Percentiles rank a stretch among this genome's conserved stretches.
Conservation (phyloP, 805 yeast species). For the Lachancea nothofagi region DNA sequence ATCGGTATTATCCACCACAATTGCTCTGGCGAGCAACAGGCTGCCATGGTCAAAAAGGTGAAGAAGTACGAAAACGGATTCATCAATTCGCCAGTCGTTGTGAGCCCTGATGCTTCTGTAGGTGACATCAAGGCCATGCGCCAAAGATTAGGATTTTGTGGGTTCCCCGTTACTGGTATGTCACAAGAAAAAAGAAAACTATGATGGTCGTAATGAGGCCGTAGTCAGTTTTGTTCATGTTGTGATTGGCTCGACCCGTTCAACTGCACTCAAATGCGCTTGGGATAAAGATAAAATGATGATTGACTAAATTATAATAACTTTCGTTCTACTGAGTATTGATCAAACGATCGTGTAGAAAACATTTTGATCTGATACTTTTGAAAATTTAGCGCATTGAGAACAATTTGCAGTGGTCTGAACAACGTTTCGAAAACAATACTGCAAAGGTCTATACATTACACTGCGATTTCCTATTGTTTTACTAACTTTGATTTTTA, state of each 20-base stretch:
- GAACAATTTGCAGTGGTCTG: too few species aligned
- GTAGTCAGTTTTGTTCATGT: not conserved
- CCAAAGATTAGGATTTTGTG: conserved; percentile 78
- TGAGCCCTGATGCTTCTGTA: conserved; percentile 70
- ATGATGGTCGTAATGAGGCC: too few species aligned
- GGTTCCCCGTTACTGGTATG: conserved; percentile 99
- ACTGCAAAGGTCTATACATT: too few species aligned
- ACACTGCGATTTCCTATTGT: not conserved
- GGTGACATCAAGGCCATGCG: conserved; percentile 73
- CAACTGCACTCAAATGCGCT: not conserved
- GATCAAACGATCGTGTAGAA: conserved; percentile 98
- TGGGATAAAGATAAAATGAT: conserved; percentile 38
- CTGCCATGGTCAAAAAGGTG: conserved; percentile 95
- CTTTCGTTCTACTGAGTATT: conserved; percentile 99
- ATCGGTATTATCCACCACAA: conserved; percentile 98
- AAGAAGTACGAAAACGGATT: conserved; percentile 97
- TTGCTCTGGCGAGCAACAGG: conserved; percentile 95
- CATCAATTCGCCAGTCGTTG: conserved; percentile 88
- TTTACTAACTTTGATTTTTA: conserved; percentile 34
- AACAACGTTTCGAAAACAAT: too few species aligned
- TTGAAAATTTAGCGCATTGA: conserved; percentile 1
- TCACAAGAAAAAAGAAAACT: conserved; percentile 23
- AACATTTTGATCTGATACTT: conserved; percentile 41
- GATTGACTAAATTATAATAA: conserved; percentile 53
- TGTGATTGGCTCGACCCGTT: not conserved